A percentile compares a stretch with the other conserved stretches of the same genome.
Conservation (phyloP, 495 filamentous ascomycete genomes). For the Aspergillus diversus region DNA sequence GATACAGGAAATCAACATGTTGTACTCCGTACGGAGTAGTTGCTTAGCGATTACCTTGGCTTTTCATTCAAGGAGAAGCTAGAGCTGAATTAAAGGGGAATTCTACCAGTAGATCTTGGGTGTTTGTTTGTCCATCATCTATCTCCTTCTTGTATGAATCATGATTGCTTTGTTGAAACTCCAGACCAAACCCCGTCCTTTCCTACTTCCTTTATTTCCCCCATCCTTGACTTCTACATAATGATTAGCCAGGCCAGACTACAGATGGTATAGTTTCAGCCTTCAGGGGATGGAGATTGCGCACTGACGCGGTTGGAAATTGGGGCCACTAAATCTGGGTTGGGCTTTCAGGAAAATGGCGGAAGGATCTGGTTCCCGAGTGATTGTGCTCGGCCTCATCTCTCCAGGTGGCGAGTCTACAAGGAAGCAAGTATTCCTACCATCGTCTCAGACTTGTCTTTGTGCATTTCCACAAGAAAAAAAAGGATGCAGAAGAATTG, state of each 20-base stretch:
- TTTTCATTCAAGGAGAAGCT: neutral
- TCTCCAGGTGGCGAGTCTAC: no score
- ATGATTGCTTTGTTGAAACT: neutral
- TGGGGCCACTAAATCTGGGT: neutral
- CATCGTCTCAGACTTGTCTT: no score
- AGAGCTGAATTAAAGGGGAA: neutral
- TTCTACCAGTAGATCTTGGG: neutral
- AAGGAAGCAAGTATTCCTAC: no score
- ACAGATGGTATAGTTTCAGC: neutral
- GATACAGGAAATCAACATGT: no score
- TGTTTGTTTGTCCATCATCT: neutral
- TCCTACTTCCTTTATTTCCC: neutral
- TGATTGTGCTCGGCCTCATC: neutral
- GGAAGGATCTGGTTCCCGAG: slow-evolving; percentile 12
- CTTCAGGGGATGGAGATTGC: neutral
- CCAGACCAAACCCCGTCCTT: neutral
- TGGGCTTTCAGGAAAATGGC: neutral
- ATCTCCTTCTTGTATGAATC: neutral
- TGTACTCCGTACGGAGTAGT: no score
- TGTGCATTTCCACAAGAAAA: no score
- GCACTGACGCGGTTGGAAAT: slow-evolving; percentile 8
- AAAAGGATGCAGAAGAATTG: no score
- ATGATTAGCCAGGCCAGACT: neutral
- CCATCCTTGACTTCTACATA: neutral
- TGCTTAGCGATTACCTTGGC: no score